Conservation (phyloP, 2,329 filamentous ascomycete species). For the Grosmannia penicillata region DNA sequence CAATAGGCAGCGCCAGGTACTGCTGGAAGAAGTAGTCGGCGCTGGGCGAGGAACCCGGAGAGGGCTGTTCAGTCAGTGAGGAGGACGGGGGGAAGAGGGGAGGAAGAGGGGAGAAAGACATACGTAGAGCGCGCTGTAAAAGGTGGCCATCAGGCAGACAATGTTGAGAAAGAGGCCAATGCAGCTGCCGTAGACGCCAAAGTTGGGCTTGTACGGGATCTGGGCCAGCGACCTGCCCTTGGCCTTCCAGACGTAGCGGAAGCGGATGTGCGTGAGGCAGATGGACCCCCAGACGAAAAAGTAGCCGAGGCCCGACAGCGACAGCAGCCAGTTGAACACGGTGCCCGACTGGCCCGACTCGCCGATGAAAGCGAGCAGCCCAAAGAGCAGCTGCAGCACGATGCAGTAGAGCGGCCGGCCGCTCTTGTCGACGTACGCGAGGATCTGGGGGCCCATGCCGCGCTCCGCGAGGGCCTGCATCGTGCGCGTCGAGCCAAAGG, state of each 20-base stretch:
- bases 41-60: conserved; percentile 17
- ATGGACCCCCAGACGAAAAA: conserved; percentile 66
- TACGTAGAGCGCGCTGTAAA: conserved; percentile 51
- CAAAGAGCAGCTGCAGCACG: conserved; percentile 36
- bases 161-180: conserved; percentile 52
- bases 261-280: conserved; percentile 49
- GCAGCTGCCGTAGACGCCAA: conserved; percentile 53
- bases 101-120: conserved; percentile 9
- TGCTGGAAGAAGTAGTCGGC: conserved; percentile 41
- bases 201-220: conserved; percentile 29
- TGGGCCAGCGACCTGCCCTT: conserved; percentile 37
- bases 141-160: conserved; percentile 55
- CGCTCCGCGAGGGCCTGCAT: conserved; percentile 33
- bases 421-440: conserved; percentile 45
- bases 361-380: conserved; percentile 43
- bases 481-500: conserved; percentile 34
- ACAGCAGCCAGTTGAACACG: conserved; percentile 51
- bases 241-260: conserved; percentile 44
- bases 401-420: conserved; percentile 45
- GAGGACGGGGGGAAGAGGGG: not conserved
- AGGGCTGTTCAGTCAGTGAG: conserved; percentile 15
- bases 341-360: conserved; percentile 24
- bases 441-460: conserved; percentile 37
- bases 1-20: conserved; percentile 43
- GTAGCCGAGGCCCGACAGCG: conserved; percentile 56